A percentile compares a stretch with the other conserved stretches of the same genome.
These are phyloP conservation scores for Diaporthe citriasiana DNA, from an alignment of 2,329 filamentous ascomycete species.

Conservation along the genomic window DNA sequence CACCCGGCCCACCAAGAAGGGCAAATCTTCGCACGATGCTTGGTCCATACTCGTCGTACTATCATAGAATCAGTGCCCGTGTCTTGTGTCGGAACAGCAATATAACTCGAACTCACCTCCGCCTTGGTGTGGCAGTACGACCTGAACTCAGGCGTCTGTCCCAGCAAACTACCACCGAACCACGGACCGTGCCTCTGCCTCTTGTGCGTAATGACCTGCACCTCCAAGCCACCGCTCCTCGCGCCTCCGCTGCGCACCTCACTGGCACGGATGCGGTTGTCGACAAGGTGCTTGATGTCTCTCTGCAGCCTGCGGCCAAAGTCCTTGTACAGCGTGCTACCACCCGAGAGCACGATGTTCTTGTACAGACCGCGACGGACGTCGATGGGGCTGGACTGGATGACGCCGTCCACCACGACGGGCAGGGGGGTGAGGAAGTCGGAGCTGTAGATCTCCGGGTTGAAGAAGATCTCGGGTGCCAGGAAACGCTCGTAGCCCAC, in stretches of 20 bases:
- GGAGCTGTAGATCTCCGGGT: conserved; percentile 99
- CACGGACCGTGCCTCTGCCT: conserved; percentile 96
- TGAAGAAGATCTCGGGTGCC: conserved; percentile 99
- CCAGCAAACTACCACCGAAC: conserved; percentile 97
- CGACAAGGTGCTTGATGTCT: conserved; percentile 96
- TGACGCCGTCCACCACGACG: conserved; percentile 94
- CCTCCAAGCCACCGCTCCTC: conserved; percentile 93
- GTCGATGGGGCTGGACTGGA: conserved; percentile 97
- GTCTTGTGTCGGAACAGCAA: not conserved
- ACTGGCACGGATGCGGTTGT: conserved; percentile 91
- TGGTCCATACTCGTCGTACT: conserved; percentile 96
- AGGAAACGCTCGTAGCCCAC: conserved; percentile 98
- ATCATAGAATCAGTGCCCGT: conserved; percentile 46
- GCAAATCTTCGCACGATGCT: conserved; percentile 97
- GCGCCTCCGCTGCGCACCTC: conserved; percentile 93
- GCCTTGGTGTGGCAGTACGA: conserved; percentile 98
- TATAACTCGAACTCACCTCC: conserved; percentile 62
- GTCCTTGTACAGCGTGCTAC: conserved; percentile 98
- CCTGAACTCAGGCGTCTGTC: conserved; percentile 97
- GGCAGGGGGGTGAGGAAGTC: conserved; percentile 97
- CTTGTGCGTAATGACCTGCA: conserved; percentile 98
- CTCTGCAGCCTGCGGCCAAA: conserved; percentile 96
- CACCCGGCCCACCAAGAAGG: conserved; percentile 90
- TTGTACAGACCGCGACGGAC: conserved; percentile 98
- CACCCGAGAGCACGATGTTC: conserved; percentile 98